Evolutionary conservation across 208 protist species (phyloP).

Genomic region (Acanthamoeba castellanii): DNA sequence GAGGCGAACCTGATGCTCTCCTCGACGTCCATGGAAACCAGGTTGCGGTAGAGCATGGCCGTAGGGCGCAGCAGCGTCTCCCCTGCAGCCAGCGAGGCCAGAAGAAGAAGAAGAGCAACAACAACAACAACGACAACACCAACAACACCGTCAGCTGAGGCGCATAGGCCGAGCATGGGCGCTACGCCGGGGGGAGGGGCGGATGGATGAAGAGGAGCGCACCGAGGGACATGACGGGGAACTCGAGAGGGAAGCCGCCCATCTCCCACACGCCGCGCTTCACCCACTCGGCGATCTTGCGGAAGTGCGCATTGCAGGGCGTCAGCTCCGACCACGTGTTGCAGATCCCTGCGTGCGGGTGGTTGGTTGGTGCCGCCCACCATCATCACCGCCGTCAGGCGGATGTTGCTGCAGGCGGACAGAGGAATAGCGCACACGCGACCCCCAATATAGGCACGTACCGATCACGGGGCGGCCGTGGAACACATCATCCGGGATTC

Average conservation of each 20-base stretch:
- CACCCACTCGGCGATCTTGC: constrained; percentile 17
- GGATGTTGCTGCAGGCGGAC: too few relatives aligned
- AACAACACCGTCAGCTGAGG: too few relatives aligned
- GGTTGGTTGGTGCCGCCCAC: too few relatives aligned
- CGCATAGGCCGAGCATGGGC: too few relatives aligned
- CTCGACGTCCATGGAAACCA: constrained; percentile 12
- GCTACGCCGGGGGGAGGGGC: too few relatives aligned
- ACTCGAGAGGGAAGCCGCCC: constrained; percentile 13
- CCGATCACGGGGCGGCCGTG: constrained; percentile 7
- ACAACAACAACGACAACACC: too few relatives aligned
- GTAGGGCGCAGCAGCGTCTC: neutral
- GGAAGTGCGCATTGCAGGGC: constrained; percentile 18
- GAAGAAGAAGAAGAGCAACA: too few relatives aligned
- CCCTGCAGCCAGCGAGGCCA: neutral
- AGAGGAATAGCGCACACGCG: too few relatives aligned
- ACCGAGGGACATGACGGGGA: constrained; percentile 13
- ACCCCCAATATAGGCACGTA: neutral
- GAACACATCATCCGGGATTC: neutral
- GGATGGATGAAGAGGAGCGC: too few relatives aligned
- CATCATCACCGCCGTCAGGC: neutral
- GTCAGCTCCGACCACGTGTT: constrained; percentile 51
- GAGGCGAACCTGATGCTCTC: neutral
- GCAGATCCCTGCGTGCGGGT: neutral
- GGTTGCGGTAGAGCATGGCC: constrained; percentile 36
- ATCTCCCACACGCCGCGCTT: constrained; percentile 46